Evolutionary conservation across 345 rosid genomes (phyloP), one percentile per base, ranked within the genome.

Genomic region (Populus tremula): DNA sequence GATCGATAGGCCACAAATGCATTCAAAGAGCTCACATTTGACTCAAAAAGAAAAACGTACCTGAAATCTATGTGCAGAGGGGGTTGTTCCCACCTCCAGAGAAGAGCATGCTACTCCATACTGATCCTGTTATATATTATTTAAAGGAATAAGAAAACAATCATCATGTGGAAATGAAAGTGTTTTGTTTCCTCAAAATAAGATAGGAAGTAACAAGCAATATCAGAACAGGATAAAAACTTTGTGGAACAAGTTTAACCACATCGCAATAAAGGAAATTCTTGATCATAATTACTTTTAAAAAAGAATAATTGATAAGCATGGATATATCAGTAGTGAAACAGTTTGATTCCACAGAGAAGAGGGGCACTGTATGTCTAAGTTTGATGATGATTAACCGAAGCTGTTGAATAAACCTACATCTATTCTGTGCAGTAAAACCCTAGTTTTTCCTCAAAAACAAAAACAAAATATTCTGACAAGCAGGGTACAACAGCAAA

Each of bases 61-160:
- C 97, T 96, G 97, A 82, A 85, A 82, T 86, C 95, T 90, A 84
- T 92, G 91, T 69, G 83, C 68, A 77, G 84, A 89, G 50, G 89
- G 89, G 83, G 86, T 89, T 77, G 87, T 79, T 78, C 88, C 91
- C 82, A 79, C 82, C 73, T 82, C 90, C 16, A 78, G 83, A 64
- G 77, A 79, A 53, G 89, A 87, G 80, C 84, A 87, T 53, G 79
- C 80, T 69, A 90, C 83, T 71, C 92, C 91, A 84, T 88, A 90
- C 50, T 88, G 92, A 29, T 88, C 93, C 99, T 96, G 91, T 83
- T 70, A n/a, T 18, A 23, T 39, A 69, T 59, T n/a, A 59, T 23
- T 59, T 59, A n/a, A 59, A 59, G 64, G 25, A 59, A 10, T n/a
- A 59, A 10, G 25, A 11, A n/a, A 53, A 20, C 12, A 59, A 59